These are phyloP conservation scores for Lunularia cruciata DNA, from an alignment of 225 moss, liverwort and hornwort genomes.

Conservation along the genomic window DNA sequence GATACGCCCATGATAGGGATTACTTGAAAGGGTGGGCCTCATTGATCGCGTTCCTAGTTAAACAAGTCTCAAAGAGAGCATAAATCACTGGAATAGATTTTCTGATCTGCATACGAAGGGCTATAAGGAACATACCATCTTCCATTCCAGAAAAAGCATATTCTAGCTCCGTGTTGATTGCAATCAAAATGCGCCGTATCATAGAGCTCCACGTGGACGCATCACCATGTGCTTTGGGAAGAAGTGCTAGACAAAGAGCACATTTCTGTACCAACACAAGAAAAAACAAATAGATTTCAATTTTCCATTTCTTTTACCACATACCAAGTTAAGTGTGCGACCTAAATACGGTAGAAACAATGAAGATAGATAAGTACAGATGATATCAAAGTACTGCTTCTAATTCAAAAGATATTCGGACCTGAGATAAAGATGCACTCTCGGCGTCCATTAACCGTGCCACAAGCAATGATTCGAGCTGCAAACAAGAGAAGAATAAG, in stretches of 20 bases:
- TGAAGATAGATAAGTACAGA: too few species aligned
- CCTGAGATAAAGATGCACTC: slow-evolving; percentile 78
- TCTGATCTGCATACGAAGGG: neutral
- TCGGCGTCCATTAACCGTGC: slow-evolving; percentile 92
- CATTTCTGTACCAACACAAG: slow-evolving; percentile 59
- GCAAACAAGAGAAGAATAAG: slow-evolving; percentile 32
- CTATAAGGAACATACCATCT: slow-evolving; percentile 60
- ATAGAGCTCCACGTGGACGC: slow-evolving; percentile 91
- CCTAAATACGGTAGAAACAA: too few species aligned
- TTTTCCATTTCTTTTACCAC: too few species aligned
- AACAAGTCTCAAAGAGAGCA: too few species aligned
- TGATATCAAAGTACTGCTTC: neutral
- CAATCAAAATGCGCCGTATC: slow-evolving; percentile 90
- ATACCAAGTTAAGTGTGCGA: too few species aligned
- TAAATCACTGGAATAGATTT: too few species aligned
- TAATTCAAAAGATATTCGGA: neutral
- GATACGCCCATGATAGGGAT: too few species aligned
- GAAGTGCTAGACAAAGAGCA: slow-evolving; percentile 81
- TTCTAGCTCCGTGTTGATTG: slow-evolving; percentile 92
- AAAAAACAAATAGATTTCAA: neutral
- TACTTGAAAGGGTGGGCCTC: too few species aligned
- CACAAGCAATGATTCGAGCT: slow-evolving; percentile 89
- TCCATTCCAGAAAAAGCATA: slow-evolving; percentile 97
- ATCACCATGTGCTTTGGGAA: slow-evolving; percentile 96
- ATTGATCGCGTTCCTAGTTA: too few species aligned